Evolutionary conservation across 371 early-diverging fungal species (phyloP), one percentile per base, ranked within the genome.

Genomic region (Actinomucor elegans): DNA sequence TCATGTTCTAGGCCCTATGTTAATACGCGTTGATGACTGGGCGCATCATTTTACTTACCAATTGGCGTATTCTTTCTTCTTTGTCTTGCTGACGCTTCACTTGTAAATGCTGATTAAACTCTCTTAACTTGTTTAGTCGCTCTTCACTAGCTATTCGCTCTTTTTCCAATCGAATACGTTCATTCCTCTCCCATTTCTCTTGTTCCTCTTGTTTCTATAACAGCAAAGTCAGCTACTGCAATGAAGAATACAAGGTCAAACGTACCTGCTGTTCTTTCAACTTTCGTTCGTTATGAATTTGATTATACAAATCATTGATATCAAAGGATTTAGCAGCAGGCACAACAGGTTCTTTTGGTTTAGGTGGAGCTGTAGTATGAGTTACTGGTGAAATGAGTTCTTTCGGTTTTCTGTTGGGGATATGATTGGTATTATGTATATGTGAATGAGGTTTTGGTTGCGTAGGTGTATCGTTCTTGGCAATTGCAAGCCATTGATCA

Each of bases 261-360:
- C 33, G 48, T 60, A 67, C 74, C 58, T 73, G 61, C 49, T 70
- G 61, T 18, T 70, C 68, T 17, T 66, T 63, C 24, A 57, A 26
- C 7, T 58, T 48, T 6, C 53, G 60, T 40, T 70, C 68, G 9
- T 70, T 55, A 21, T 66, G 55, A 24, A 74, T 70, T 21, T 59
- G 52, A 27, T 59, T 61, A 9, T 57, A 56, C 0, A 67, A 21
- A 7, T 58, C 61, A 24, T 56, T 55, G 26, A 73, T 60, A 46
- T 73, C 66, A 40, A 70, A 61, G 9, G 44, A 21, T n/a, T 32
- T 12, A 21, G 35, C 14, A 1, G 46, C 21, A 15, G 48, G 43
- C 14, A 34, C 37, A 31, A 33, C 33, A 27, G 49, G 49, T 8
- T 48, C 48, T 46, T 58, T 58, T 0, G 46, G 38, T 24, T 38